Percentiles rank a stretch among this genome's conserved stretches.
These are phyloP conservation scores for Epichloe festucae DNA, from an alignment of 2,329 filamentous ascomycete species.

Conservation along the genomic window DNA sequence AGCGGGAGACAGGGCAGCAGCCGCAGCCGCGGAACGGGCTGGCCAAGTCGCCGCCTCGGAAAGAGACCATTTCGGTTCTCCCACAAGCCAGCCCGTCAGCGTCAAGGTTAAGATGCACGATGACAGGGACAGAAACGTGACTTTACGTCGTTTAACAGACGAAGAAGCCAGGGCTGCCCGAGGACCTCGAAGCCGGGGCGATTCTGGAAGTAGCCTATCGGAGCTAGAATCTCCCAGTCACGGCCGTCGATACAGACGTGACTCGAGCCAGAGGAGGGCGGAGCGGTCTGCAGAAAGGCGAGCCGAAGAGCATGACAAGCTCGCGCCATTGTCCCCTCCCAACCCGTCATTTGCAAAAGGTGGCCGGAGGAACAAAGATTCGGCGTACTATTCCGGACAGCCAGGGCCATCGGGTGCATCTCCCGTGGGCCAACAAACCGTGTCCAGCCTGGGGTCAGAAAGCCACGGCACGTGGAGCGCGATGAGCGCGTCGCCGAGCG, in stretches of 20 bases:
- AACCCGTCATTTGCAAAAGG: conserved; percentile 42
- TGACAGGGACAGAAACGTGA: conserved; percentile 47
- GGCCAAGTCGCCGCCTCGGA: conserved; percentile 30
- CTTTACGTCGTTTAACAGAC: conserved; percentile 46
- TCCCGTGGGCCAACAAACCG: conserved; percentile 25
- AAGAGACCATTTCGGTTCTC: conserved; percentile 27
- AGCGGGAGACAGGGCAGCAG: conserved; percentile 32
- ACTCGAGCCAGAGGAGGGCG: conserved; percentile 33
- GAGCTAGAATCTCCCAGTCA: conserved; percentile 39
- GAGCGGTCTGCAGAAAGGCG: conserved; percentile 34
- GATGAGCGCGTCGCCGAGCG: conserved; percentile 34
- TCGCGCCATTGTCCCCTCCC: conserved; percentile 39
- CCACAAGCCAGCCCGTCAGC: conserved; percentile 35
- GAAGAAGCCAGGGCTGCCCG: conserved; percentile 38
- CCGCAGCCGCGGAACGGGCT: conserved; percentile 34
- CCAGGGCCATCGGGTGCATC: conserved; percentile 30
- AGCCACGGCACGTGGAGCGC: conserved; percentile 43
- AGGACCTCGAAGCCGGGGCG: conserved; percentile 28
- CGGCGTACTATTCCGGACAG: conserved; percentile 47
- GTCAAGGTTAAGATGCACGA: conserved; percentile 49
- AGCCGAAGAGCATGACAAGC: conserved; percentile 24
- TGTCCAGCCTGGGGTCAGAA: conserved; percentile 35
- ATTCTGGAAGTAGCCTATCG: conserved; percentile 43
- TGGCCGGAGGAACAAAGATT: conserved; percentile 40
- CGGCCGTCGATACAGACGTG: conserved; percentile 37